Conservation (phyloP, 768 basidiomycete species). For the Cyclocybe aegerita region DNA sequence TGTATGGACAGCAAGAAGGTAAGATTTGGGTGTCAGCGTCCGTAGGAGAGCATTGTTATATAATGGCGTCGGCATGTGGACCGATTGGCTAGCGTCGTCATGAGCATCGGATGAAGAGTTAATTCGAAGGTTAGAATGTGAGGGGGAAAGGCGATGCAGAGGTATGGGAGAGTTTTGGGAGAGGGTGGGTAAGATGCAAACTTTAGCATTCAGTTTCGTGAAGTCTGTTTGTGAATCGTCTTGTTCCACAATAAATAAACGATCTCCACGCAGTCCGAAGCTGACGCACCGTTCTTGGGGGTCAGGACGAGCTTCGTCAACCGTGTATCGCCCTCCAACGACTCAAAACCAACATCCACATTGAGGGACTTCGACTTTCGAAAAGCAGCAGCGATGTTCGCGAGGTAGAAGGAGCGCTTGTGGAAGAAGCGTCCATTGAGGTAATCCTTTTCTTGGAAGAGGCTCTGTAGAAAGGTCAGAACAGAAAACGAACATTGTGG, state of each 20-base stretch:
- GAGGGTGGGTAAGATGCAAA: slow-evolving; percentile 75
- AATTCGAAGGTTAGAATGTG: neutral
- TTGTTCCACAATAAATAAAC: slow-evolving; percentile 24
- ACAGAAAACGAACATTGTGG: slow-evolving; percentile 10
- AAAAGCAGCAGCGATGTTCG: slow-evolving; percentile 68
- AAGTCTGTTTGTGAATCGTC: slow-evolving; percentile 57
- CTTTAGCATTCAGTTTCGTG: slow-evolving; percentile 64
- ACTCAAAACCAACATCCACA: slow-evolving; percentile 60
- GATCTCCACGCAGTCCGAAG: slow-evolving; percentile 21
- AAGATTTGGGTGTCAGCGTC: slow-evolving; percentile 43
- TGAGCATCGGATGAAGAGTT: neutral
- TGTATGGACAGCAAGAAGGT: slow-evolving; percentile 54
- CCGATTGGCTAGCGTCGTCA: slow-evolving; percentile 18
- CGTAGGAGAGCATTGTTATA: slow-evolving; percentile 79
- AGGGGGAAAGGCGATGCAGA: slow-evolving; percentile 56
- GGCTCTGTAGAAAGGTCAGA: slow-evolving; percentile 34
- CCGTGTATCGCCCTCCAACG: slow-evolving; percentile 57
- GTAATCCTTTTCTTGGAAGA: slow-evolving; percentile 98
- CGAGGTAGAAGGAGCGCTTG: slow-evolving; percentile 88
- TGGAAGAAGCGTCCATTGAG: slow-evolving; percentile 88
- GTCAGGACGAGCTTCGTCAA: slow-evolving; percentile 63
- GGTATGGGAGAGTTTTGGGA: slow-evolving; percentile 62
- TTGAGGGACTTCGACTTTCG: slow-evolving; percentile 43
- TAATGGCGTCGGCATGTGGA: slow-evolving; percentile 59
- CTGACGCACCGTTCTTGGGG: slow-evolving; percentile 47